Evolutionary conservation across 1,139 yeast species (phyloP).

Genomic region (Zygoascus hellenicus): DNA sequence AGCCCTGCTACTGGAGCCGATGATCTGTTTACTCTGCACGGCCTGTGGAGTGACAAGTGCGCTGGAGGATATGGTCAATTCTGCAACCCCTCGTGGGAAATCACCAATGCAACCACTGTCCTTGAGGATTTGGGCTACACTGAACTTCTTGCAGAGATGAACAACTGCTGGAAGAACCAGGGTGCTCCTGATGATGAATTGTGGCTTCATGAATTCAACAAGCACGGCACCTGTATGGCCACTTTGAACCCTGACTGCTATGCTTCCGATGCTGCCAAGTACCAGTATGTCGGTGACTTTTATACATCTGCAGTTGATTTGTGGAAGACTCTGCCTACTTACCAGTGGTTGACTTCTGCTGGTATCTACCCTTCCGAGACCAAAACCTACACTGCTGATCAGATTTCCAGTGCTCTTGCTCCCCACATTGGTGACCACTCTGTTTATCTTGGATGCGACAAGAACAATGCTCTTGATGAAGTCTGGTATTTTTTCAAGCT

Average conservation of each 20-base stretch:
- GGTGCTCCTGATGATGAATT: conserved; percentile 68
- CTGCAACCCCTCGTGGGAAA: conserved; percentile 61
- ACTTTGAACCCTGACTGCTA: conserved; percentile 75
- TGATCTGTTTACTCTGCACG: conserved; percentile 77
- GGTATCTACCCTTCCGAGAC: conserved; percentile 65
- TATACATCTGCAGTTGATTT: conserved; percentile 60
- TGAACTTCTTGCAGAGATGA: conserved; percentile 54
- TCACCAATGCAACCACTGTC: conserved; percentile 47
- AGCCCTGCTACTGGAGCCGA: conserved; percentile 74
- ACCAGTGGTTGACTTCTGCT: conserved; percentile 54
- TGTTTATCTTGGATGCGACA: conserved; percentile 40
- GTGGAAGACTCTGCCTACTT: conserved; percentile 64
- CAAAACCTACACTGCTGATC: conserved; percentile 55
- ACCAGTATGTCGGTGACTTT: conserved; percentile 73
- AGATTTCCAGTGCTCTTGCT: conserved; percentile 59
- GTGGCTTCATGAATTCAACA: conserved; percentile 93
- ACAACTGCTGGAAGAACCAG: conserved; percentile 66
- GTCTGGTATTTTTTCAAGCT: conserved; percentile 87
- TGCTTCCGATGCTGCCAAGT: conserved; percentile 33
- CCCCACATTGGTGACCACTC: conserved; percentile 34
- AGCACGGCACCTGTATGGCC: conserved; percentile 89
- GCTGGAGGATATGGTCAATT: conserved; percentile 69
- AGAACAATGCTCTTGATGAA: conserved; percentile 50
- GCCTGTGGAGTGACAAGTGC: conserved; percentile 82
- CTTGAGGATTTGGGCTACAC: conserved; percentile 41